phyloP scores from a whole-genome alignment of 202 grass and related monocot genomes.

The Schoenoplectus tabernaemontani region DNA sequence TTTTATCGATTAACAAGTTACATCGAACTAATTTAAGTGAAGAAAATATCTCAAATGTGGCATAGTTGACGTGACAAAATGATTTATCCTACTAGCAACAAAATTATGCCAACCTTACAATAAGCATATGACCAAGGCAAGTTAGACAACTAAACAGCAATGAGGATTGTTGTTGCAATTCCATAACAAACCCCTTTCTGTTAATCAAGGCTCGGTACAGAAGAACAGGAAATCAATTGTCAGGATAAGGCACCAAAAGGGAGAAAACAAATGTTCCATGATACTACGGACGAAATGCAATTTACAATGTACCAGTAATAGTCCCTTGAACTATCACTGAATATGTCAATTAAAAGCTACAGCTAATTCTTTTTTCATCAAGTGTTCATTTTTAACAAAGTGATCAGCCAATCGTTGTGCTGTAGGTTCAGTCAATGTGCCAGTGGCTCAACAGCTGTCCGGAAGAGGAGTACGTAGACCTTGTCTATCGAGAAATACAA shows the following conservation, averaged over 20 bases:
- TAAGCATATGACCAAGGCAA: not conserved
- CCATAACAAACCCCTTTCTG: not conserved
- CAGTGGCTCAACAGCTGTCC: slow-evolving; percentile 77
- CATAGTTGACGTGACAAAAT: slow-evolving; percentile 5
- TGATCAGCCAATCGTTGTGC: not conserved
- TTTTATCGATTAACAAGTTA: not conserved
- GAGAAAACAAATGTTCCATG: slow-evolving; percentile 4
- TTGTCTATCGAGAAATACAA: slow-evolving; percentile 98
- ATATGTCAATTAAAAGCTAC: slow-evolving; percentile 23
- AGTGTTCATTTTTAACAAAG: slow-evolving; percentile 12
- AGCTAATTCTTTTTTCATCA: slow-evolving; percentile 8
- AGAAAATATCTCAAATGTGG: not conserved
- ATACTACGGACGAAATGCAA: slow-evolving; percentile 12
- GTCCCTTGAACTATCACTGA: slow-evolving; percentile 18
- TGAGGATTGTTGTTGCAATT: not conserved
- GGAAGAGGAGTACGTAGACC: slow-evolving; percentile 91
- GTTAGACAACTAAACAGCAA: not conserved
- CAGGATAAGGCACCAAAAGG: not conserved
- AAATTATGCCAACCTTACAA: not conserved
- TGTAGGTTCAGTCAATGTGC: slow-evolving; percentile 28
- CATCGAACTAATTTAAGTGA: not conserved
- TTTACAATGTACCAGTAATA: slow-evolving; percentile 24
- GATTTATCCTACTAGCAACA: not conserved
- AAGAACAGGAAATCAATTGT: not conserved
- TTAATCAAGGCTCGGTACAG: not conserved